These are phyloP conservation scores for Neofusicoccum umdonicola DNA, from an alignment of 2,329 filamentous ascomycete genomes.

Conservation along the genomic window DNA sequence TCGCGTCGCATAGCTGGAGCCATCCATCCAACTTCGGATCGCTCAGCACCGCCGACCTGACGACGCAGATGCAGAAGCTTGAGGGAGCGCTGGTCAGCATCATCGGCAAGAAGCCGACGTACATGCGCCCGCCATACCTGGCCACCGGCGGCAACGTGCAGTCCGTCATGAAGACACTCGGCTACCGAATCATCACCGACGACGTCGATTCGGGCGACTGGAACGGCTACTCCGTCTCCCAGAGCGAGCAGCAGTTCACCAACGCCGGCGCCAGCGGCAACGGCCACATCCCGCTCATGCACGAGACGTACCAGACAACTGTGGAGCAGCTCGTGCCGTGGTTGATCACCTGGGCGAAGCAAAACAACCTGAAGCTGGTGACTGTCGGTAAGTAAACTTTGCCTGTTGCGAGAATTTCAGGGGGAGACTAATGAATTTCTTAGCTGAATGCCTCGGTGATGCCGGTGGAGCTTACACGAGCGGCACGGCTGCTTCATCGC, in stretches of 20 bases:
- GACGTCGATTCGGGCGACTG: slow-evolving; percentile 36
- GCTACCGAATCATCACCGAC: slow-evolving; percentile 35
- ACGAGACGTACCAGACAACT: slow-evolving; percentile 35
- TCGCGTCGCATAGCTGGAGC: slow-evolving; percentile 36
- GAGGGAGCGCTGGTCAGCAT: slow-evolving; percentile 37
- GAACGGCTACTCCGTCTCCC: slow-evolving; percentile 31
- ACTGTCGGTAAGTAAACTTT: slow-evolving; percentile 30
- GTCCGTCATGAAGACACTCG: slow-evolving; percentile 32
- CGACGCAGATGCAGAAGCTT: slow-evolving; percentile 31
- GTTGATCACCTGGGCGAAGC: slow-evolving; percentile 38
- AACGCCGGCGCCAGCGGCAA: slow-evolving; percentile 33
- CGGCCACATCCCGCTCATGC: slow-evolving; percentile 36
- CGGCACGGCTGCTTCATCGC: slow-evolving; percentile 1
- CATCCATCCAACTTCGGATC: slow-evolving; percentile 35
- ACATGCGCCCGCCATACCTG: slow-evolving; percentile 38
- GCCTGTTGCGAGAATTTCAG: background rate
- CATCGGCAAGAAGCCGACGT: slow-evolving; percentile 36
- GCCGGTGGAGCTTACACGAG: slow-evolving; percentile 25
- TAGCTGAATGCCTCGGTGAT: slow-evolving; percentile 34
- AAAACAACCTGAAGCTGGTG: slow-evolving; percentile 35
- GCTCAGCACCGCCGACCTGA: slow-evolving; percentile 29
- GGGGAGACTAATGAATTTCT: background rate
- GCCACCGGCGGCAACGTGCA: slow-evolving; percentile 33
- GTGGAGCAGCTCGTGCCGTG: slow-evolving; percentile 35
- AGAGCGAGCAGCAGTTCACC: slow-evolving; percentile 34